Base-by-base conservation (phyloP, 805 yeast genomes). In the Yarrowia alimentaria region DNA sequence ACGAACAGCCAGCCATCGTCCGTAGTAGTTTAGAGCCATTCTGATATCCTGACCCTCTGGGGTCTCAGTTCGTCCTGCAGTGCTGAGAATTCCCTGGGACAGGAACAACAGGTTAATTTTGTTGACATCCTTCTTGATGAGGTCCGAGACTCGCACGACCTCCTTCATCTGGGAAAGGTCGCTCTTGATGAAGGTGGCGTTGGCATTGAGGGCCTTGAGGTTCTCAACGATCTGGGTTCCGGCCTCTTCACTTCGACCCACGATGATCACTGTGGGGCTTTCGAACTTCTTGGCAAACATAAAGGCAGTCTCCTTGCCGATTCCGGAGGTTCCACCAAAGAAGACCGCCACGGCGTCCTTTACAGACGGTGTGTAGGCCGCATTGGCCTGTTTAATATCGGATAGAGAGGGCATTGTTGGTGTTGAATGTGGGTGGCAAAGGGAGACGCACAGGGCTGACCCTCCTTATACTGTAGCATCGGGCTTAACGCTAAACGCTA, bases 21-120 rank as follows among this genome's bases (percentile, higher is more conserved):
- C 60, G 49, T 61, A 61, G 51, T 62, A 62, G 35, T 60, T 58
- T 18, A 60, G 52, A 11, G 60, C 54, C 58, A 62, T 51, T 51
- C 58, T 58, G 24, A 52, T 17, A 34, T 62, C 65, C 8, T 56
- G 45, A 7, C 66, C 66, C 47, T 62, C 66, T 7, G 53, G 14
- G 10, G 56, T 61, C 42, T 59, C 64, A 2, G 25, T 52, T 38
- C 64, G 64, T 18, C 76, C 77, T 47, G 66, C 68, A 35, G 70
- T 33, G n/a, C 53, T 53, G 9, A 47, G 47, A 29, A 35, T 49
- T 5, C 63, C 63, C 20, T 55, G 35, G 13, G 58, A 32, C 30
- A 54, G 31, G 24, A 53, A 57, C 22, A 60, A 34, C 47, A 59
- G 45, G 49, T 58, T 60, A 40, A 59, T 43, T 47, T 57, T 57